Base-by-base conservation (phyloP, 1,284 basidiomycete species). In the Prillingera fragicola region DNA sequence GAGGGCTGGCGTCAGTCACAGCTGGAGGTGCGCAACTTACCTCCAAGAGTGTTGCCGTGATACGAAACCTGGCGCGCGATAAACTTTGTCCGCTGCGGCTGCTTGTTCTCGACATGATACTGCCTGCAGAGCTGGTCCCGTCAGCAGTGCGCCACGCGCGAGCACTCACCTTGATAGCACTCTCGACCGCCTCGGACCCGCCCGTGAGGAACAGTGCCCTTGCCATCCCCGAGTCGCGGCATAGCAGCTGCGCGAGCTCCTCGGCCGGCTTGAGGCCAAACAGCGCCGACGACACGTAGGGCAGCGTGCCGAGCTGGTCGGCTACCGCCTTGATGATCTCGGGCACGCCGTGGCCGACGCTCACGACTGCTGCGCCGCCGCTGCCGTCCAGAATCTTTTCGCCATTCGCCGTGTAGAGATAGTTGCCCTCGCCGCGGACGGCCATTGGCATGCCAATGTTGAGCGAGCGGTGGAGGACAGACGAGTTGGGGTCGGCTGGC, bases 361-460 rank as follows among this genome's bases (percentile, higher is more conserved):
- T 86, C 5, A 81, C 71, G 28, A 91, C 87, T 8, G 88, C 87
- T 5, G 87, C 87, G 25, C 88, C 88, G 33, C 87, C 88, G 12
- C 54, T 52, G 6, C 50, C 60, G 43, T 64, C 62, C 25, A 64
- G 56, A 5, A 63, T 38, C 18, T 43, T 51, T 7, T 17, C 14
- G 1, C 56, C 58, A 24, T 52, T 43, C n/a, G 46, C 32, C 13
- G 47, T 44, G 44, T 57, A 57, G 12, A 63, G 52, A 43, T 58
- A 62, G 37, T 41, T 43, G 15, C 62, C 62, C 24, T 46, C 22
- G n/a, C 52, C 60, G 25, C 43, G 48, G 15, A 47, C 46, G 3
- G 55, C 46, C 25, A 54, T 41, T 12, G 57, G 42, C 28, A 57
- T 49, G 15, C 44, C 35, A 25, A 41, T 22, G 6, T 35, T 41